Conservation (phyloP, 2,329 filamentous ascomycete species). For the Neonectria faginata region DNA sequence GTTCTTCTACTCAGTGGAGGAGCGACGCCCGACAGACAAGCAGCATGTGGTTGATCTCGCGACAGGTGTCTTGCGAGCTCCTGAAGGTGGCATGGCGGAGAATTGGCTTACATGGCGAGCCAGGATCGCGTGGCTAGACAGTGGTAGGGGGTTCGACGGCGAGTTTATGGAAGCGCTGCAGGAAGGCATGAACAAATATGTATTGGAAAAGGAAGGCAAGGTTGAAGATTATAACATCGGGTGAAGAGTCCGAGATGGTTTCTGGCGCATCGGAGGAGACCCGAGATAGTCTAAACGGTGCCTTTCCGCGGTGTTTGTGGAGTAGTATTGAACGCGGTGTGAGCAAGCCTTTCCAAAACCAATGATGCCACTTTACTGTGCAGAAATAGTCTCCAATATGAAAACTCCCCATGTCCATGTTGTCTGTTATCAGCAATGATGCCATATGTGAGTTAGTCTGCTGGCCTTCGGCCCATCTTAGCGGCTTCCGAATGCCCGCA, state of each 20-base stretch:
- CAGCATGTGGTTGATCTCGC: constrained; percentile 56
- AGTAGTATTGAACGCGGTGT: background rate
- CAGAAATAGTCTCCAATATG: background rate
- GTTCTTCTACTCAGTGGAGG: constrained; percentile 51
- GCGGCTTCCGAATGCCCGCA: constrained; percentile 18
- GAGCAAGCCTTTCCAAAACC: background rate
- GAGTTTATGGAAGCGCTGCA: constrained; percentile 51
- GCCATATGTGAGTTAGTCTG: background rate
- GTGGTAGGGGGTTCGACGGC: constrained; percentile 53
- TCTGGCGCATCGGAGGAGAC: constrained; percentile 25
- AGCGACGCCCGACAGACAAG: constrained; percentile 45
- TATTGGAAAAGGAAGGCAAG: constrained; percentile 51
- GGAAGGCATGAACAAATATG: constrained; percentile 55
- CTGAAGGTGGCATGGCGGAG: constrained; percentile 57
- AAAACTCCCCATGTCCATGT: background rate
- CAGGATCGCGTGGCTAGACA: constrained; percentile 48
- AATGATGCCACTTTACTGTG: background rate
- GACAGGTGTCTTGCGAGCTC: constrained; percentile 58
- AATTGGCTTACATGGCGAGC: constrained; percentile 61
- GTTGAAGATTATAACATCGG: constrained; percentile 45
- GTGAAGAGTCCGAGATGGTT: constrained; percentile 34
- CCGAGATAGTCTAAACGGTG: constrained; percentile 25
- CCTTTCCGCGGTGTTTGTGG: constrained; percentile 5
- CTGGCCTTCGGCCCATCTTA: constrained; percentile 15
- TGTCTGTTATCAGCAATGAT: background rate